These are phyloP conservation scores for Neurospora tetraspora DNA, from an alignment of 495 filamentous ascomycete species.

Conservation along the genomic window DNA sequence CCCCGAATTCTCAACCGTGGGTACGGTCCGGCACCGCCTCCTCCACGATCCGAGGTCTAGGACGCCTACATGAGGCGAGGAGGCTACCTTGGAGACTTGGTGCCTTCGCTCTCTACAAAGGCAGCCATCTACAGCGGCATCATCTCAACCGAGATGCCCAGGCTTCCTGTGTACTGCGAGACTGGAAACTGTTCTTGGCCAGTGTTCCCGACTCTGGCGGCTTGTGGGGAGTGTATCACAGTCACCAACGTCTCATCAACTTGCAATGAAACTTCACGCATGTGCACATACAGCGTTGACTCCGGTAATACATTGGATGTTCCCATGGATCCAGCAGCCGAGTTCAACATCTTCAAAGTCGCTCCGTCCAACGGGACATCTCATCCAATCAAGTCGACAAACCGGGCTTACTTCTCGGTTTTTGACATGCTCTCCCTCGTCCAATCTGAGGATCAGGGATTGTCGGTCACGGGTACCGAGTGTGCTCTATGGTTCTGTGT, in stretches of 20 bases:
- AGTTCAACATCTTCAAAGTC: conserved; percentile 19
- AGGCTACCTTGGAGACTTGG: conserved; percentile 12
- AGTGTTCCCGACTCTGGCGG: conserved; percentile 24
- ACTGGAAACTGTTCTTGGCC: conserved; percentile 29
- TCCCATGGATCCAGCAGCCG: neutral
- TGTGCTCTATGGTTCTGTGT: conserved; percentile 32
- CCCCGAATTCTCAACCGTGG: conserved; percentile 5
- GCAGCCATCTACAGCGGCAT: conserved; percentile 30
- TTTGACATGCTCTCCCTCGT: conserved; percentile 25
- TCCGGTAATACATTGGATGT: conserved; percentile 18
- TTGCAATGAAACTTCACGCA: conserved; percentile 13
- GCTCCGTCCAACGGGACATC: conserved; percentile 18
- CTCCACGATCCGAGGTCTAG: conserved; percentile 22
- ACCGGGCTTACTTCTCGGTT: conserved; percentile 21
- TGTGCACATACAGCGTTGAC: conserved; percentile 22
- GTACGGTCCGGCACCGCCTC: conserved; percentile 9
- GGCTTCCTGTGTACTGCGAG: conserved; percentile 16
- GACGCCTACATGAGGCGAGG: conserved; percentile 14
- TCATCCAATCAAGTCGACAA: conserved; percentile 4
- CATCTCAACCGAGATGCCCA: conserved; percentile 16
- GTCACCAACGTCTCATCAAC: conserved; percentile 10
- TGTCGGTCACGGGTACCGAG: conserved; percentile 3
- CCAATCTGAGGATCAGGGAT: conserved; percentile 7
- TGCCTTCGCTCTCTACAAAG: conserved; percentile 24
- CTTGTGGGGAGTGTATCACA: conserved; percentile 20